phyloP scores from a whole-genome alignment of 2,329 filamentous ascomycete species.

The Xylaria sp. region DNA sequence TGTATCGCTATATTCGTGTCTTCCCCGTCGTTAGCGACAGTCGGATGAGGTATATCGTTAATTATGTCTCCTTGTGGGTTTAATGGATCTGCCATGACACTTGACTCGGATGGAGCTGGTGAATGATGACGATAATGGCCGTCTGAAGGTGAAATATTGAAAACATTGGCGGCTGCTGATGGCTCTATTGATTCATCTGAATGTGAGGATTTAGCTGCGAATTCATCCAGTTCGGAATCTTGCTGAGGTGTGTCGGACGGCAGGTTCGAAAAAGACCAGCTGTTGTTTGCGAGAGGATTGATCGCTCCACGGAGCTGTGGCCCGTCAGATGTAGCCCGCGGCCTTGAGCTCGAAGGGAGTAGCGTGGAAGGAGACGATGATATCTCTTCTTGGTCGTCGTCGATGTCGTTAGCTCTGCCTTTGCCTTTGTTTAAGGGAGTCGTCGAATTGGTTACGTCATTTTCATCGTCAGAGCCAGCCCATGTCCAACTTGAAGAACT shows the following conservation, averaged over 20 bases:
- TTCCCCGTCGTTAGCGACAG: conserved; percentile 3
- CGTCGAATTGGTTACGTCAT: conserved; percentile 26
- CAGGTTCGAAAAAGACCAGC: conserved; percentile 63
- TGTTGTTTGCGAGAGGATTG: conserved; percentile 68
- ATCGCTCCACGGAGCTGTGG: conserved; percentile 56
- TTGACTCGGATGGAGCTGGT: conserved; percentile 8
- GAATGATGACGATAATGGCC: conserved; percentile 4
- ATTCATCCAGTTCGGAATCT: background rate
- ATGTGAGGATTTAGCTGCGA: background rate
- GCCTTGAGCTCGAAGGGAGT: conserved; percentile 49
- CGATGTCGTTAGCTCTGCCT: conserved; percentile 29
- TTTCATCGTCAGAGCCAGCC: conserved; percentile 44
- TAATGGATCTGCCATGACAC: background rate
- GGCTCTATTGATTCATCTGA: conserved; percentile 7
- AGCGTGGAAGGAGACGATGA: conserved; percentile 13
- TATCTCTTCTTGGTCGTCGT: conserved; percentile 12
- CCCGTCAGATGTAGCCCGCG: conserved; percentile 67
- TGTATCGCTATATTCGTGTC: conserved; percentile 11
- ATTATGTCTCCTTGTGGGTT: background rate
- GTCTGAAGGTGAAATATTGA: background rate
- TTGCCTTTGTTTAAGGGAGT: conserved; percentile 40
- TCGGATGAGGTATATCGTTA: background rate
- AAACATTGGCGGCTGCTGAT: conserved; percentile 13
- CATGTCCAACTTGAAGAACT: conserved; percentile 47
- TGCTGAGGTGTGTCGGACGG: conserved; percentile 9